Conservation (phyloP, 2,329 filamentous ascomycete species). For the Fusarium buxicola region DNA sequence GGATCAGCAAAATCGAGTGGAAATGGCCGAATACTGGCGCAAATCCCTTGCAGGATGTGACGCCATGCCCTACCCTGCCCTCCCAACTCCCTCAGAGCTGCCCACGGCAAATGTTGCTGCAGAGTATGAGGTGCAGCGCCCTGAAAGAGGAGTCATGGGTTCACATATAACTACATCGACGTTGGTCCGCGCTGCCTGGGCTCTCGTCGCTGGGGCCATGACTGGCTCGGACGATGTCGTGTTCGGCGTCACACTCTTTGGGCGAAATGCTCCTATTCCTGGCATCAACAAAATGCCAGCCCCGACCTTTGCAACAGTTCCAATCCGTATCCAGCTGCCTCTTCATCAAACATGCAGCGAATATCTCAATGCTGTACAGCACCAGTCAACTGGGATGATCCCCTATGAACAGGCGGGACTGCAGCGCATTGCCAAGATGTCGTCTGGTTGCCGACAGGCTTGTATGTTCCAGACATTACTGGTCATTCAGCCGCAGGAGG, state of each 20-base stretch:
- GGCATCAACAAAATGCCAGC: constrained; percentile 33
- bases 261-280: constrained; percentile 45
- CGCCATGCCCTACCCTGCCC: not conserved
- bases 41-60: not conserved
- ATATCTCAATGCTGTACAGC: constrained; percentile 53
- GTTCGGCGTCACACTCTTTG: constrained; percentile 57
- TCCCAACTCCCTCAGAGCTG: constrained; percentile 36
- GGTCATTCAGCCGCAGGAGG: too few relatives aligned
- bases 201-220: constrained; percentile 58
- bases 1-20: constrained; percentile 48
- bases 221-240: constrained; percentile 55
- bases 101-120: constrained; percentile 50
- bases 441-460: not conserved
- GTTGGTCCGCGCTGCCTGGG: constrained; percentile 56
- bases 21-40: constrained; percentile 14
- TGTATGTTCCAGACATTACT: constrained; percentile 24
- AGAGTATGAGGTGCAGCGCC: too few relatives aligned
- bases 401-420: constrained; percentile 34
- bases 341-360: too few relatives aligned
- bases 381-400: constrained; percentile 26
- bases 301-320: not conserved
- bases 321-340: too few relatives aligned
- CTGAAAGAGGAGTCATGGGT: constrained; percentile 57
- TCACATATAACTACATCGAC: constrained; percentile 13
- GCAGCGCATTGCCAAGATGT: constrained; percentile 31